Conservation (phyloP, 192 early-diverging fungal genomes). For the Martensiomyces pterosporus region DNA sequence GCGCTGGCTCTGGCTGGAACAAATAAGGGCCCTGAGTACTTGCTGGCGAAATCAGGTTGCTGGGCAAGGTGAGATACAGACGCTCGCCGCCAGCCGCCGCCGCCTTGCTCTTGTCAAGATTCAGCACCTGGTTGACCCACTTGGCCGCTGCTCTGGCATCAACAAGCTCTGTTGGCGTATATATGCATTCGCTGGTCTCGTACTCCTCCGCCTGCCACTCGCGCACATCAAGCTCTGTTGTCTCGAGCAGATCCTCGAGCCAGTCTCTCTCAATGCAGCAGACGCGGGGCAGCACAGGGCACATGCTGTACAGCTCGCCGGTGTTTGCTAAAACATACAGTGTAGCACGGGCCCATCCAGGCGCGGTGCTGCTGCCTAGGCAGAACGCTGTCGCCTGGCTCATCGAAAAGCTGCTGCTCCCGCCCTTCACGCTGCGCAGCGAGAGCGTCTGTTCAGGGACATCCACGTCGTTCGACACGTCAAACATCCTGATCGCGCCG, state of each 20-base stretch:
- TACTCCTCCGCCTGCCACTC: conserved; percentile 52
- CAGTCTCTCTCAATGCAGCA: conserved; percentile 34
- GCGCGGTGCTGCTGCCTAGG: conserved; percentile 33
- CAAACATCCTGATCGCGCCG: conserved; percentile 65
- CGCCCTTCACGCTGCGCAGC: conserved; percentile 14
- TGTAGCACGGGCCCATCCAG: conserved; percentile 66
- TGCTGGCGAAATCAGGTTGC: conserved; percentile 8
- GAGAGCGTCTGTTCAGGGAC: conserved; percentile 61
- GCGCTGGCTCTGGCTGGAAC: conserved; percentile 45
- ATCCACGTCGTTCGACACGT: conserved; percentile 58
- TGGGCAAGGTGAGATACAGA: conserved; percentile 26
- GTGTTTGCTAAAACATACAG: conserved; percentile 66
- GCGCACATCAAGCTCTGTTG: conserved; percentile 36
- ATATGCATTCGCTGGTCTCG: conserved; percentile 14
- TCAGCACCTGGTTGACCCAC: conserved; percentile 27
- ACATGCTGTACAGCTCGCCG: conserved; percentile 71
- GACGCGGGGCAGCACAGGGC: conserved; percentile 66
- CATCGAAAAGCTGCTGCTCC: conserved; percentile 20
- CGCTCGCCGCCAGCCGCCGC: conserved; percentile 6
- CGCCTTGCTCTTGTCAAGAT: conserved; percentile 11
- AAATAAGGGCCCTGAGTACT: conserved; percentile 47
- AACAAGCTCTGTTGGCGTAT: conserved; percentile 41
- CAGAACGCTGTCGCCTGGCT: conserved; percentile 50
- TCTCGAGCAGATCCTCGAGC: conserved; percentile 36
- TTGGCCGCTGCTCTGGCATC: conserved; percentile 25